Conservation (phyloP, 2,329 filamentous ascomycete genomes). For the Sphaerulina musiva region DNA sequence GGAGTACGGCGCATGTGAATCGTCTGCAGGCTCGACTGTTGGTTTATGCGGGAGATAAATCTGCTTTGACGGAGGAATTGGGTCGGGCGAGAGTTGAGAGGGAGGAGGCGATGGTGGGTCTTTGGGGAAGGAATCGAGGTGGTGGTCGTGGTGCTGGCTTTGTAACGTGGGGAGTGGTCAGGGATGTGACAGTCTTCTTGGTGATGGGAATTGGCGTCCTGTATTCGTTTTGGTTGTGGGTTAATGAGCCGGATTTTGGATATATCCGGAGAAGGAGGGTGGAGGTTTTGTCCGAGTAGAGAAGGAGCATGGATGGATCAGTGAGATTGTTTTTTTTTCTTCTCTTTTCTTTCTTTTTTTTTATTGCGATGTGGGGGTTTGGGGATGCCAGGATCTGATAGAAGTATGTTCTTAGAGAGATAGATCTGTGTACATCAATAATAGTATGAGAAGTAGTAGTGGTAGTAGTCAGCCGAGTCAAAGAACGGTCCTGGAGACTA, state of each 20-base stretch:
- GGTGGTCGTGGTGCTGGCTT: too few species aligned
- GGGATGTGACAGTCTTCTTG: background rate
- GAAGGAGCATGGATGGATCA: background rate
- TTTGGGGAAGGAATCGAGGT: too few species aligned
- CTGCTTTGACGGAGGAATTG: background rate
- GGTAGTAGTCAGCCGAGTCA: background rate
- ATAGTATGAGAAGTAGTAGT: background rate
- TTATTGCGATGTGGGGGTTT: background rate
- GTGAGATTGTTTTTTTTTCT: too few species aligned
- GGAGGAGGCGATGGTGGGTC: background rate
- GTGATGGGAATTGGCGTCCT: background rate
- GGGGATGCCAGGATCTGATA: background rate
- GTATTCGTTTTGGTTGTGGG: background rate
- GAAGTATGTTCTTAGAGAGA: background rate
- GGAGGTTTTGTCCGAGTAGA: conserved; percentile 1
- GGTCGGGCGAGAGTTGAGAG: background rate
- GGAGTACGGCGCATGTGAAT: conserved; percentile 6
- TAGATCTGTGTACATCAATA: background rate
- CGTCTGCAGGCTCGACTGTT: conserved; percentile 1
- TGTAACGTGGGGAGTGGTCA: too few species aligned
- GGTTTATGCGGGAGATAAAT: background rate
- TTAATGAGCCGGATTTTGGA: conserved; percentile 2
- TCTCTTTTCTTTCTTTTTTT: background rate
- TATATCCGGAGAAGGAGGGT: conserved; percentile 3
- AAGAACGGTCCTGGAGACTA: background rate